Base-by-base conservation (phyloP, 2,329 filamentous ascomycete species). In the Colletotrichum tofieldiae region DNA sequence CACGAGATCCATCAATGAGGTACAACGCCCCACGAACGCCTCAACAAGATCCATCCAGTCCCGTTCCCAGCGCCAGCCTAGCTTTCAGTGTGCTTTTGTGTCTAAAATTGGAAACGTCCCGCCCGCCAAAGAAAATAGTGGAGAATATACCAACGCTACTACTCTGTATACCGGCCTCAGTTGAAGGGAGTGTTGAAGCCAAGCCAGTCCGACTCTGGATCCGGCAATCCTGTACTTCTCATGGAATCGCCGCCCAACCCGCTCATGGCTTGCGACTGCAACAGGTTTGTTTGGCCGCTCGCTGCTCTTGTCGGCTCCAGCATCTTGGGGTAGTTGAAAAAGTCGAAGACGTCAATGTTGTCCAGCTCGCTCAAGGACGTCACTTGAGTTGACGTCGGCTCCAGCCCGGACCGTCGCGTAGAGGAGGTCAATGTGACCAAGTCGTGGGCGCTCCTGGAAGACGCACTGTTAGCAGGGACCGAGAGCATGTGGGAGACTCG, bases 301-400 rank as follows among this genome's bases (percentile, higher is more conserved):
- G 75, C 61, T 0, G 69, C 66, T 12, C 75, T 69, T 29, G 29
- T 54, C 37, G 67, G 67, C 39, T 78, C 76, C 1, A 77, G 67
- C 1, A 82, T 68, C 23, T 81, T 82, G 16, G 84, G 84, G 52
- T 82, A 83, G 32, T 85, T 84, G 76, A 85, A 85, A 68, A 85
- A 85, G 73, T 85, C 84, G 55, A 85, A 85, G 3, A 85, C 79
- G 35, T 85, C 83, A 26, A 85, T 83, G 55, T 81, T 82, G 70
- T 85, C 84, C 2, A 85, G 77, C 67, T 85, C 84, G 72, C 77
- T 80, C 5, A 83, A 77, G 0, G 83, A 81, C 5, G 82, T 81
- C 2, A 79, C 75, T 52, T 83, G 82, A 0, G 82, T 82, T 20
- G 82, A 82, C 5, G 81, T 83, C 4, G 79, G 80, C 35, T 85